Evolutionary conservation across 371 early-diverging fungal species (phyloP), one percentile per base, ranked within the genome.

Genomic region (Dichotomocladium elegans): DNA sequence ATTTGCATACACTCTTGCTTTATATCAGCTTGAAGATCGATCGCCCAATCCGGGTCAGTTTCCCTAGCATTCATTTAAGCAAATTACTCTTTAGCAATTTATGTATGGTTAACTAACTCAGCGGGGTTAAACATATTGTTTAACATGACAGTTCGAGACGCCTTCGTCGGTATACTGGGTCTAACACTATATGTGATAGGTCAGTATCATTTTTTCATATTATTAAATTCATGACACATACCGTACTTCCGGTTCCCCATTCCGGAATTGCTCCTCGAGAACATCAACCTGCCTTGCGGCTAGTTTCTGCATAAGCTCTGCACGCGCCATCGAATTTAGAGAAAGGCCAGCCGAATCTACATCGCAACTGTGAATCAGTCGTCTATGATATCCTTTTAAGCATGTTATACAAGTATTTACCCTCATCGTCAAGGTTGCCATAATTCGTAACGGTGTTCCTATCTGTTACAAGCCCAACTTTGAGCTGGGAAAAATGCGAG

Each of bases 111-210:
- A 6, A 74, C 86, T 68, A 85, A 91, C 89, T 92, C 91, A 31
- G 70, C 83, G 15, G 94, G 94, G 45, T 94, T 83, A 61, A 95
- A 95, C 96, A 95, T 94, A 57, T 96, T 93, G 54, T 84, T 87
- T 58, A 97, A 66, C 64, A 91, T 67, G n/a, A 93, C 70, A 47
- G 82, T 81, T 15, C 82, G 80, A 15, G 82, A 64, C 11, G 78
- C 62, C 33, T 57, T 63, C 27, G 60, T 58, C 29, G 70, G 74
- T 31, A 83, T 72, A 41, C 72, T 68, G 6, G 82, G 69, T 41
- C 64, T 64, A 17, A 60, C 57, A 19, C 68, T 72, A 56, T n/a
- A 22, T 29, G 14, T 29, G 43, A 29, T 12, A 28, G n/a, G 35
- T 34, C 35, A 34, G 17, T 3, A 35, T 35, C 3, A 7, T 35